Base-by-base conservation (phyloP, 495 filamentous ascomycete genomes). In the Neurospora cerealis region DNA sequence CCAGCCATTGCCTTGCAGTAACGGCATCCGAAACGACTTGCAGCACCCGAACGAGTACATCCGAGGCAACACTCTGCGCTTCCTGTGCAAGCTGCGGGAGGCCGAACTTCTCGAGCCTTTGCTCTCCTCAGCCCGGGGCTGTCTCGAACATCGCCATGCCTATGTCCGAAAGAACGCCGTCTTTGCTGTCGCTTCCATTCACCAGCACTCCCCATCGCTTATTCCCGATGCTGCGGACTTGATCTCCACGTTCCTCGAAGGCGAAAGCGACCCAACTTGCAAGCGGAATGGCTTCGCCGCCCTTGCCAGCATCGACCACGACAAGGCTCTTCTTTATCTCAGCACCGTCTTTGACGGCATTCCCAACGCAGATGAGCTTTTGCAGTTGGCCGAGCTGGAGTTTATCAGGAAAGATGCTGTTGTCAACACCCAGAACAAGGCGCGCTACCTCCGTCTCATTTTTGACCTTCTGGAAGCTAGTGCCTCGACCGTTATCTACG, bases 11-110 rank as follows among this genome's bases (percentile, higher is more conserved):
- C 54, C 3, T 66, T 28, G 54, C 78, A 98, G 95, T 83, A 98
- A 99, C 82, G 96, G 95, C 75, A 99, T 99, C 78, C 90, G 95
- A 79, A 97, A 98, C 80, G 96, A 99, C 80, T 86, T 99, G 70
- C 94, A 97, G 82, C 95, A 98, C 76, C 90, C 96, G 69, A 99
- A 99, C 85, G 96, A 99, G 86, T 99, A 97, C 83, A 93, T 99
- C 73, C 89, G 96, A 73, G 96, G 95, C 74, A 97, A 97, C 79
- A 99, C 96, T 11, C 87, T 99, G 46, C 93, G 96, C 72, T 99
- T 98, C 86, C 87, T 99, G 41, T 95, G 90, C 89, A 99, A 99
- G 85, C 90, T 99, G 71, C 90, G 93, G 74, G 96, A 99, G 80
- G 88, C 95, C 32, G 96, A 99, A 84, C 90, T 99, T 72, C 92